Percentiles rank a stretch among this genome's conserved stretches.
These are phyloP conservation scores for Xylariaceae sp. DNA, from an alignment of 2,329 filamentous ascomycete species.

Conservation along the genomic window DNA sequence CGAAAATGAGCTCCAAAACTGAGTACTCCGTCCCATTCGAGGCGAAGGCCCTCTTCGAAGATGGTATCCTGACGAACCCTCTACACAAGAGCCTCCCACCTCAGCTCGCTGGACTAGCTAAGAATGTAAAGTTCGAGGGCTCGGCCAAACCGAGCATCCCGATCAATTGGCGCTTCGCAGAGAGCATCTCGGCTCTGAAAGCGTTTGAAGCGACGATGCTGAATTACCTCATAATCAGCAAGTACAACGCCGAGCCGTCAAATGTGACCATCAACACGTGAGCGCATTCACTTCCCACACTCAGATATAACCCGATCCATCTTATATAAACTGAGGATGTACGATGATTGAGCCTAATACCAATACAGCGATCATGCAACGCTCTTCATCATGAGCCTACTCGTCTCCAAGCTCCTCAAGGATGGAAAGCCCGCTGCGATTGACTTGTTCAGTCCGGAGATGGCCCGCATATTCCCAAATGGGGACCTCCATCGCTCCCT, in stretches of 20 bases:
- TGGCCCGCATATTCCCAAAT: conserved; percentile 5
- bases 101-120: conserved; percentile 3
- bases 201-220: conserved; percentile 13
- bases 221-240: conserved; percentile 9
- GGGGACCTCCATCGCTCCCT: conserved; percentile 6
- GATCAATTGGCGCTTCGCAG: conserved; percentile 12
- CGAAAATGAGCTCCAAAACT: conserved; percentile 4
- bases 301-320: not conserved
- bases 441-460: conserved; percentile 3
- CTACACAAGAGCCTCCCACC: conserved; percentile 7
- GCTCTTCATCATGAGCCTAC: conserved; percentile 10
- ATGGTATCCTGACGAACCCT: conserved; percentile 12
- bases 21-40: conserved; percentile 10
- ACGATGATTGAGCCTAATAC: not conserved
- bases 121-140: conserved; percentile 8
- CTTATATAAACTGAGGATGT: not conserved
- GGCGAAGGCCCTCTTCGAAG: conserved; percentile 7
- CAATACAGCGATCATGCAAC: conserved; percentile 11
- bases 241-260: conserved; percentile 8
- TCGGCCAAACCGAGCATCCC: conserved; percentile 9
- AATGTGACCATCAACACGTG: conserved; percentile 13
- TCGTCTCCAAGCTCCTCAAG: conserved; percentile 4
- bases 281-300: not conserved
- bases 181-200: conserved; percentile 13
- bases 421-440: conserved; percentile 2